Evolutionary conservation across 106 monocot genomes (phyloP), one percentile per base, ranked within the genome.

Genomic region (Chionographis japonica): DNA sequence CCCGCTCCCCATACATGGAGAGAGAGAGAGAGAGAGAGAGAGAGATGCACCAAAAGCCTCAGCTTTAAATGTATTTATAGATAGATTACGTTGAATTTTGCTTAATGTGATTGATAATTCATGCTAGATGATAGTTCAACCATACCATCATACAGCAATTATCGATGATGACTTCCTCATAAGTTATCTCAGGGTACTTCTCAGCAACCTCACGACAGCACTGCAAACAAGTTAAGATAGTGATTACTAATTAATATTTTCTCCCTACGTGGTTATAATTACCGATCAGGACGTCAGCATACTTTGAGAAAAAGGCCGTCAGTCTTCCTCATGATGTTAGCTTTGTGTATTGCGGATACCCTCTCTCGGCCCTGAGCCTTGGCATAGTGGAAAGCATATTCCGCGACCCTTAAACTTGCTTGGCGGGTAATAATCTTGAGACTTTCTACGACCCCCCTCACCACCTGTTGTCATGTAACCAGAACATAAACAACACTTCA

Each of bases 351-450:
- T 17, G 95, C 95, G 35, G 95, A 97, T 13, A 97, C 92, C 72
- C 89, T 92, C 54, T 92, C 46, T 13, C 92, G 78, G 27, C 92
- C 89, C 74, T 97, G 76, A 12, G 89, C 27, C 74, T 85, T 78
- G 13, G 95, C 95, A 84, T 92, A 95, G 61, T 92, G 86, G 73
- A 95, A 92, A 63, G 95, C 95, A 80, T 97, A 97, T 62, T 97
- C 95, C 65, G 95, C 92, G 12, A 97, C 95, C 68, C 95, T 86
- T 37, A 92, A 59, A 77, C 95, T 92, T 46, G 95, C 95, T 40
- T 92, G 92, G 39, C 95, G 77, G 42, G 95, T 97, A 65, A 97
- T 97, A 58, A 97, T 85, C 65, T 97, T 97, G 5, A 97, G 68
- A 74, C 95, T 97, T 72, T 97, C 95, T 7, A 97, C 95, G 51